A percentile compares a stretch with the other conserved stretches of the same genome.
Evolutionary conservation across 768 basidiomycete species (phyloP).

Genomic region (Lentinula detonsa): DNA sequence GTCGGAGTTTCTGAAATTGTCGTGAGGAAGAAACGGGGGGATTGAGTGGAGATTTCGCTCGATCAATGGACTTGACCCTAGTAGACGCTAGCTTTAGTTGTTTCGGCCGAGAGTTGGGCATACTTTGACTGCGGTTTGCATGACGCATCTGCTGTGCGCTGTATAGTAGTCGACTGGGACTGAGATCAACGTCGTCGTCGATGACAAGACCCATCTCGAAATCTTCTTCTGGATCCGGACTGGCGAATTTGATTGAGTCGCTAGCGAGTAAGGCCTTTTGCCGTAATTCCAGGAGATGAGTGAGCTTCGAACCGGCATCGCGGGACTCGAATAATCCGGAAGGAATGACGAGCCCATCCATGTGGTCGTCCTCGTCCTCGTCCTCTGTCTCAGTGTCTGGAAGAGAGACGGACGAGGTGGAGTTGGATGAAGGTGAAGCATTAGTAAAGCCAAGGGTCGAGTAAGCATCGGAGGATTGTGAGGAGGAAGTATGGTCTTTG

Average conservation of each 20-base stretch:
- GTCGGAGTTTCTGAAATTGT: conserved; percentile 60
- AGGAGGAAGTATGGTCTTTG: conserved; percentile 75
- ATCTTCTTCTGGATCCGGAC: conserved; percentile 73
- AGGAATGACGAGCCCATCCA: conserved; percentile 80
- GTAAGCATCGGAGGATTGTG: conserved; percentile 84
- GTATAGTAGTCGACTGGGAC: conserved; percentile 64
- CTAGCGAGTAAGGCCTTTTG: conserved; percentile 41
- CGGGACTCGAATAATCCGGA: conserved; percentile 70
- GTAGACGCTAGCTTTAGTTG: conserved; percentile 53
- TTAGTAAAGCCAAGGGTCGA: conserved; percentile 74
- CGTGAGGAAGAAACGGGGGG: conserved; percentile 66
- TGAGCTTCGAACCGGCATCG: conserved; percentile 46
- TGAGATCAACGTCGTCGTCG: conserved; percentile 77
- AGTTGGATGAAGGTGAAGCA: conserved; percentile 66
- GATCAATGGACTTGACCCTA: conserved; percentile 45
- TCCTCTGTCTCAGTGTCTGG: conserved; percentile 72
- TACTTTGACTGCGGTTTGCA: conserved; percentile 52
- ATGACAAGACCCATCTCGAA: conserved; percentile 83
- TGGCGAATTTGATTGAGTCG: conserved; percentile 39
- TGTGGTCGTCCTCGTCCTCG: conserved; percentile 57
- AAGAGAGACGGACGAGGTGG: conserved; percentile 56
- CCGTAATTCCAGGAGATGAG: conserved; percentile 47
- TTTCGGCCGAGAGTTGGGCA: conserved; percentile 47
- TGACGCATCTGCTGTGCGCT: conserved; percentile 39
- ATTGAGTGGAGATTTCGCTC: conserved; percentile 67